Evolutionary conservation across 2,329 filamentous ascomycete genomes (phyloP).

Genomic region (Kalaharituber pfeilii): DNA sequence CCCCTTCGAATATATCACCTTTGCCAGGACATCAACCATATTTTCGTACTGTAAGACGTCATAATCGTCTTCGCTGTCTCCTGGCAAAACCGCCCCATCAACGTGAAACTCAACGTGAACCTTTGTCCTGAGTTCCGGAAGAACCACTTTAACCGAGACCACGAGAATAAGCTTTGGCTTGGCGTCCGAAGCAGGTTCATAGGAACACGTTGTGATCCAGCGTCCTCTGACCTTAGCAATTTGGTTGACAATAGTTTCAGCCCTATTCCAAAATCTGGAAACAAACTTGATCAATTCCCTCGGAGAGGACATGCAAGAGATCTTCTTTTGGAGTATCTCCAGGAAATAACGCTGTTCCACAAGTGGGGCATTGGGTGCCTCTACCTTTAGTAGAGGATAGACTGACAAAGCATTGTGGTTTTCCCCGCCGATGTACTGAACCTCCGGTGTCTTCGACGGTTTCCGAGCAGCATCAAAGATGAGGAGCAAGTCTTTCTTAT

Average conservation of each 20-base stretch:
- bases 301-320: not conserved
- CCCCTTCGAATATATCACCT: not conserved
- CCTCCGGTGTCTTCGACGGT: not conserved
- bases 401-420: not conserved
- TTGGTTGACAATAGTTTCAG: conserved; percentile 2
- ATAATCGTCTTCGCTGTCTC: not conserved
- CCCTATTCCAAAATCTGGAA: not conserved
- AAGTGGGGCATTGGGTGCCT: not conserved
- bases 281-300: not conserved
- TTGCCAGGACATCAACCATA: not conserved
- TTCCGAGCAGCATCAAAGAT: conserved; percentile 9
- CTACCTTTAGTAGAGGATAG: not conserved
- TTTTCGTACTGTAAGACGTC: not conserved
- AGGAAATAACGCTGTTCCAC: not conserved
- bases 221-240: conserved; percentile 10
- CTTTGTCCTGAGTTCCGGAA: conserved; percentile 14
- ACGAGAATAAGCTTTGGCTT: not conserved
- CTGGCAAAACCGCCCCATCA: not conserved
- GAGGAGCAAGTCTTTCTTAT: conserved; percentile 10
- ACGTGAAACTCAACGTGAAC: conserved; percentile 12
- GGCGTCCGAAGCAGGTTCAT: not conserved
- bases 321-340: not conserved
- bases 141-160: conserved; percentile 14
- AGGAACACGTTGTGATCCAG: conserved; percentile 2
- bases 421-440: not conserved